Conservation (phyloP, 2,329 filamentous ascomycete species). For the Niveomyces coronatus region DNA sequence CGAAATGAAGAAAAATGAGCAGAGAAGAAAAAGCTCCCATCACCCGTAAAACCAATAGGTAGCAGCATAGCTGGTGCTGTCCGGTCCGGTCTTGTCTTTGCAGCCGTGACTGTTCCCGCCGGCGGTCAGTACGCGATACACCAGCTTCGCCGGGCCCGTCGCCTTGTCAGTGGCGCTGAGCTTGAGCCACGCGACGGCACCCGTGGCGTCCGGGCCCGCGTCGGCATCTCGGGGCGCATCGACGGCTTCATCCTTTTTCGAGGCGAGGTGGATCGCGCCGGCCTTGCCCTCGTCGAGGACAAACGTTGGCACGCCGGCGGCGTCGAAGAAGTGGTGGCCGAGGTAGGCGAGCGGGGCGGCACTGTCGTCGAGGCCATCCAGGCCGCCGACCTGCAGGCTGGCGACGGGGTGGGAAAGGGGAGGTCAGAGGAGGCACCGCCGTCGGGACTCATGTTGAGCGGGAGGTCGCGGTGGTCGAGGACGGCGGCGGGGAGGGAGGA, state of each 20-base stretch:
- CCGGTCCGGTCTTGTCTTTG: conserved; percentile 24
- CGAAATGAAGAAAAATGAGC: conserved; percentile 5
- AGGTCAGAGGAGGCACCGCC: conserved; percentile 31
- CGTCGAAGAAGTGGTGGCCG: conserved; percentile 60
- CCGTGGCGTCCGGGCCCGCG: conserved; percentile 34
- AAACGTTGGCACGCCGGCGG: conserved; percentile 45
- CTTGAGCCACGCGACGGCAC: conserved; percentile 45
- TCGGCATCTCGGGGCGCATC: conserved; percentile 41
- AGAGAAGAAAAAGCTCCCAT: too few species aligned
- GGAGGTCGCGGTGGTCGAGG: conserved; percentile 32
- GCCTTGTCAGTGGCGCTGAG: conserved; percentile 33
- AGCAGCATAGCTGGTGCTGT: conserved; percentile 46
- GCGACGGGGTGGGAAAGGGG: conserved; percentile 34
- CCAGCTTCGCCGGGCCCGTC: conserved; percentile 24
- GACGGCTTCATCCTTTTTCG: conserved; percentile 38
- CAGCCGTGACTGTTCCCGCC: conserved; percentile 39
- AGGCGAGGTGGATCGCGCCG: conserved; percentile 32
- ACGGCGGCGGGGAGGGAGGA: conserved; percentile 28
- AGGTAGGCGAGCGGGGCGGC: conserved; percentile 35
- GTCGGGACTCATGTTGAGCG: conserved; percentile 34
- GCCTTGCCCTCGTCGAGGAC: conserved; percentile 33
- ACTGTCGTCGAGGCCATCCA: too few species aligned
- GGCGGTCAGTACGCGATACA: conserved; percentile 46
- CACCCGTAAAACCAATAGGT: conserved; percentile 48
- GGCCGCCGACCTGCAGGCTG: conserved; percentile 27